These are phyloP conservation scores for Piper betle DNA, from an alignment of 164 flowering plant species.

Conservation along the genomic window DNA sequence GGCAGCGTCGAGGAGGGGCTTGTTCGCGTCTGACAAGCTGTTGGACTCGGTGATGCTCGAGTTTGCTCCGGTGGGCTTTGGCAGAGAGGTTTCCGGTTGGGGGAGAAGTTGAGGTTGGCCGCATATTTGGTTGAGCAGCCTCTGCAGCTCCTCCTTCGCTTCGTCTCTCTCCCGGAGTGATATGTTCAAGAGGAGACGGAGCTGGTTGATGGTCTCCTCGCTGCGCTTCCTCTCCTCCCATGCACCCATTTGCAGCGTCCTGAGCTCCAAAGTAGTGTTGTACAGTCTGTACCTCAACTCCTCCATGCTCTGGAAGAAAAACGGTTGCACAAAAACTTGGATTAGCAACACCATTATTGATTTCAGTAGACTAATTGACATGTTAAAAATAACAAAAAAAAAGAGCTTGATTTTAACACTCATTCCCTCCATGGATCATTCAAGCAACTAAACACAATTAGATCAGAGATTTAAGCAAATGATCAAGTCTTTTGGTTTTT, in stretches of 20 bases:
- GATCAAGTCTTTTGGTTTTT: no score
- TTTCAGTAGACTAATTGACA: no score
- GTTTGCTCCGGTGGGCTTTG: conserved; percentile 25
- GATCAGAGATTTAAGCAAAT: no score
- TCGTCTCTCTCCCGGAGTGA: conserved; percentile 67
- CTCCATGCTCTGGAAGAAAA: conserved; percentile 27
- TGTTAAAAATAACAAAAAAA: no score
- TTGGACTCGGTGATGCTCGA: conserved; percentile 60
- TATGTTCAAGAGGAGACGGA: conserved; percentile 32
- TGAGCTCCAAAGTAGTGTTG: conserved; percentile 34
- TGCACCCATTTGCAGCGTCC: conserved; percentile 36
- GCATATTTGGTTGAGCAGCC: conserved; percentile 24
- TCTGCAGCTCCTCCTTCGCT: conserved; percentile 46
- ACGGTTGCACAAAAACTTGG: not conserved
- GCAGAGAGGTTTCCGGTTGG: conserved; percentile 15
- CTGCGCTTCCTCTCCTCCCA: conserved; percentile 34
- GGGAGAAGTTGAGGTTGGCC: conserved; percentile 13
- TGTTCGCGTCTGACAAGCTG: conserved; percentile 37
- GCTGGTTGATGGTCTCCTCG: conserved; percentile 26
- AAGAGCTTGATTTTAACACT: no score
- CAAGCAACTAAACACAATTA: no score
- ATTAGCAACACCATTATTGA: not conserved
- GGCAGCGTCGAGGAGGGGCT: conserved; percentile 26
- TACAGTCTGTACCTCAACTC: conserved; percentile 47
- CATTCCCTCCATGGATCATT: no score